A percentile compares a stretch with the other conserved stretches of the same genome.
Evolutionary conservation across 2,329 filamentous ascomycete species (phyloP).

Genomic region (Trichoderma atrobrunneum): DNA sequence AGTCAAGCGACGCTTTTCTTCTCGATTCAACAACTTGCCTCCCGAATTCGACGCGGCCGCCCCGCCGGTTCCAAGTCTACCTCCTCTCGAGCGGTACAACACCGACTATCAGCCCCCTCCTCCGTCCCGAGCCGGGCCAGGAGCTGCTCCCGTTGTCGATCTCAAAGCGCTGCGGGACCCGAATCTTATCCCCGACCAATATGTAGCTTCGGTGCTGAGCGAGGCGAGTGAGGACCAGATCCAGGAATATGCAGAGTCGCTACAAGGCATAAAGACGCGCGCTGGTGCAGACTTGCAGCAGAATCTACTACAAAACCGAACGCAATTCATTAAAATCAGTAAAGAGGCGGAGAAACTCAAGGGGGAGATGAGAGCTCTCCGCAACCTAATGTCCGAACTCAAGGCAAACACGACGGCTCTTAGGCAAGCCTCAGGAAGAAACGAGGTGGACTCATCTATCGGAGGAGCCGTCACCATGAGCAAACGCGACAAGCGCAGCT

Average conservation of each 20-base stretch:
- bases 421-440: slow-evolving; percentile 55
- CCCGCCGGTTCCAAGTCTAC: slow-evolving; percentile 65
- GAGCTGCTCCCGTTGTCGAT: slow-evolving; percentile 67
- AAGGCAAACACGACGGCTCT: slow-evolving; percentile 72
- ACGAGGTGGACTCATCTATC: slow-evolving; percentile 46
- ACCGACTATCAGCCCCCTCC: slow-evolving; percentile 52
- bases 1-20: slow-evolving; percentile 92
- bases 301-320: slow-evolving; percentile 94
- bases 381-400: slow-evolving; percentile 88
- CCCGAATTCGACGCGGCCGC: slow-evolving; percentile 65
- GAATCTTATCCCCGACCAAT: slow-evolving; percentile 75
- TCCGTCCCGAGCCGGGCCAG: slow-evolving; percentile 49
- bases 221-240: slow-evolving; percentile 89
- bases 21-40: slow-evolving; percentile 78
- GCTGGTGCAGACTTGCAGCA: slow-evolving; percentile 85
- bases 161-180: slow-evolving; percentile 76
- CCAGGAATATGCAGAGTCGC: slow-evolving; percentile 70
- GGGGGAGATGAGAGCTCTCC: slow-evolving; percentile 86
- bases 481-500: slow-evolving; percentile 82
- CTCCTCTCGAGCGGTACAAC: slow-evolving; percentile 58
- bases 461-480: slow-evolving; percentile 56
- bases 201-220: slow-evolving; percentile 68
- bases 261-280: slow-evolving; percentile 73
- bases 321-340: slow-evolving; percentile 98
- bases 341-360: slow-evolving; percentile 99